phyloP scores from a whole-genome alignment of 2,329 filamentous ascomycete species.

The Fusarium sp. region DNA sequence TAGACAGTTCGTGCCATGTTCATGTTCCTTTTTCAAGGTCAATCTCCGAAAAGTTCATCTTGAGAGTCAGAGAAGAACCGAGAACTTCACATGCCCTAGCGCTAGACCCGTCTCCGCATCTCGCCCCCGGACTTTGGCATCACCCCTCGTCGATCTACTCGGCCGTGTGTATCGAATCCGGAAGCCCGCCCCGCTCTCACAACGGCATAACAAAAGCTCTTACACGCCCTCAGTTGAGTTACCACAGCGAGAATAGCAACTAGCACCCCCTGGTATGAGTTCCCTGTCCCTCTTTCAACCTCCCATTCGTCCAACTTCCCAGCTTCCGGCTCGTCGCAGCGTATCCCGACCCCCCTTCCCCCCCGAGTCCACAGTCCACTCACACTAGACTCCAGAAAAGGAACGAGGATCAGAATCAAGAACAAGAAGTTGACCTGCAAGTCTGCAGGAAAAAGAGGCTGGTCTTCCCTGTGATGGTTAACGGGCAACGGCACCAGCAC shows the following conservation, averaged over 20 bases:
- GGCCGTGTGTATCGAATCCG: constrained; percentile 38
- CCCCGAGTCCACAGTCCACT: constrained; percentile 11
- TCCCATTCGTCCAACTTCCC: constrained; percentile 12
- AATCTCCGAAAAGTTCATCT: constrained; percentile 4
- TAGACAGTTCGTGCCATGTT: not conserved
- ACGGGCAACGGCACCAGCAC: constrained; percentile 6
- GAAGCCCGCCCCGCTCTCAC: constrained; percentile 26
- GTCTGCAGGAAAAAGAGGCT: constrained; percentile 8
- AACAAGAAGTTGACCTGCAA: constrained; percentile 16
- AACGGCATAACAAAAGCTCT: not conserved
- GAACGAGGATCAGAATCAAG: constrained; percentile 13
- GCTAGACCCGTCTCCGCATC: constrained; percentile 11
- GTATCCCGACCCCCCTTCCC: constrained; percentile 19
- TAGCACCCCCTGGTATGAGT: not conserved
- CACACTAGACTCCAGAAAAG: not conserved
- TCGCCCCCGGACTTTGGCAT: constrained; percentile 15
- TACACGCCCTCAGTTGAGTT: not conserved
- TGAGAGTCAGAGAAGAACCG: not conserved
- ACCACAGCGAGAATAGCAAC: not conserved
- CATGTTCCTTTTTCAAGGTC: not conserved
- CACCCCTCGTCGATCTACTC: constrained; percentile 35
- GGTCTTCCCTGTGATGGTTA: constrained; percentile 14
- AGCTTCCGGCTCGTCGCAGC: constrained; percentile 35
- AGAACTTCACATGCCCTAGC: constrained; percentile 15
- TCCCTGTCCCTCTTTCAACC: constrained; percentile 19